Conservation (phyloP, 495 filamentous ascomycete species). For the Neohortaea acidophila region DNA sequence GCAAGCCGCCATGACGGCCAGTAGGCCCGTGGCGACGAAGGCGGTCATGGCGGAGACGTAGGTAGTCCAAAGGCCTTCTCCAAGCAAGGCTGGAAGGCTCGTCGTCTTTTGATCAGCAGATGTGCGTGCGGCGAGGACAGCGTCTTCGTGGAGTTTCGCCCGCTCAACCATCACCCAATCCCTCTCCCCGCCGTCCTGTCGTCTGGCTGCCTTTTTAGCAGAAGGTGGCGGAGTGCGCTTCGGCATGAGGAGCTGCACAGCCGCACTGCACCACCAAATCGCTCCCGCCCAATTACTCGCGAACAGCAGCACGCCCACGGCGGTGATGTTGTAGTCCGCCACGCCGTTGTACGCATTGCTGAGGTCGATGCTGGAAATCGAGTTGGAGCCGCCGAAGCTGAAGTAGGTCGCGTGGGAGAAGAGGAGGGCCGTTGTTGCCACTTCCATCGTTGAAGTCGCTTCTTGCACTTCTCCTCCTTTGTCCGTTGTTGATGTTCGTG, state of each 20-base stretch:
- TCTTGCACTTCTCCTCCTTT: no score
- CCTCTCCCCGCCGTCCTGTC: background rate
- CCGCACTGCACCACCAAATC: constrained; percentile 56
- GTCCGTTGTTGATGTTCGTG: background rate
- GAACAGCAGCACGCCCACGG: constrained; percentile 65
- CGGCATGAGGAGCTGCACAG: constrained; percentile 39
- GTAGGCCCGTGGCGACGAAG: constrained; percentile 42
- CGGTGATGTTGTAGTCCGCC: constrained; percentile 40
- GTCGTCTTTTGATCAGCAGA: background rate
- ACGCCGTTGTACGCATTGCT: constrained; percentile 32
- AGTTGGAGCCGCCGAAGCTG: constrained; percentile 78
- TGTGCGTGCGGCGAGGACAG: background rate
- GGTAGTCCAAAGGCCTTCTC: constrained; percentile 20
- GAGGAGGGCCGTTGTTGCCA: constrained; percentile 22
- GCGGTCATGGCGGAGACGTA: constrained; percentile 50
- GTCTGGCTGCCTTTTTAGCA: background rate
- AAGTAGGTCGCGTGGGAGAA: constrained; percentile 53
- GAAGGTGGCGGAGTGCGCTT: background rate
- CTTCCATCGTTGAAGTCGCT: constrained; percentile 4
- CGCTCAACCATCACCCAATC: constrained; percentile 17
- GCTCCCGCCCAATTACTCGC: constrained; percentile 81
- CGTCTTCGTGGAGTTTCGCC: constrained; percentile 7
- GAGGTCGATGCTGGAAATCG: constrained; percentile 64
- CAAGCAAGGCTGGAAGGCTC: background rate
- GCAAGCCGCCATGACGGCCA: constrained; percentile 78